Evolutionary conservation across 805 yeast genomes (phyloP).

Genomic region (Ogataea henricii): DNA sequence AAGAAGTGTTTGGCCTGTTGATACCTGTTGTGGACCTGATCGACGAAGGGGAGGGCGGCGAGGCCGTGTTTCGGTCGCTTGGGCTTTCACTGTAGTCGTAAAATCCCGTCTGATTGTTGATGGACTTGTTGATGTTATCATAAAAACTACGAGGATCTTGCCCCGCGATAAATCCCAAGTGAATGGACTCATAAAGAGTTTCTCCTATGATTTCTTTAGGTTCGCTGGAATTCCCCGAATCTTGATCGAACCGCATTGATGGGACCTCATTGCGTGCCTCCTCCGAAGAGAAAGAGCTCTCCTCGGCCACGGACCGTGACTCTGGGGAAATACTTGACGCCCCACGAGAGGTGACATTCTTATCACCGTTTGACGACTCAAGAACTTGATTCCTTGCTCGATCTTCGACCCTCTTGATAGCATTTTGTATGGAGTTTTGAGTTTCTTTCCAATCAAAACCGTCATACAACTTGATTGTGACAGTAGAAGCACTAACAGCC

Average conservation of each 20-base stretch:
- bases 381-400: conserved; percentile 35
- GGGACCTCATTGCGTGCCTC: background rate
- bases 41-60: conserved; percentile 18
- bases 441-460: conserved; percentile 94
- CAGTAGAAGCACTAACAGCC: conserved; percentile 40
- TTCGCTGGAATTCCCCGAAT: conserved; percentile 21
- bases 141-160: conserved; percentile 49
- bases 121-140: conserved; percentile 51
- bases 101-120: conserved; percentile 15
- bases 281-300: background rate
- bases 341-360: too few species aligned
- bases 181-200: conserved; percentile 76
- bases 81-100: conserved; percentile 9
- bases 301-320: background rate
- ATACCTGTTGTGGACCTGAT: conserved; percentile 14
- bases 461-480: conserved; percentile 62
- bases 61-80: conserved; percentile 12
- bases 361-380: too few species aligned
- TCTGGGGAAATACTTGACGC: conserved; percentile 4
- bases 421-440: conserved; percentile 61
- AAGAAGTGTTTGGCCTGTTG: conserved; percentile 12
- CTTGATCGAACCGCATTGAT: background rate
- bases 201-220: conserved; percentile 51
- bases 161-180: conserved; percentile 57
- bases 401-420: conserved; percentile 62